Percentiles rank a stretch among this genome's conserved stretches.
These are phyloP conservation scores for Trypanosoma platydactyli DNA, from an alignment of 208 protist species.

Conservation along the genomic window DNA sequence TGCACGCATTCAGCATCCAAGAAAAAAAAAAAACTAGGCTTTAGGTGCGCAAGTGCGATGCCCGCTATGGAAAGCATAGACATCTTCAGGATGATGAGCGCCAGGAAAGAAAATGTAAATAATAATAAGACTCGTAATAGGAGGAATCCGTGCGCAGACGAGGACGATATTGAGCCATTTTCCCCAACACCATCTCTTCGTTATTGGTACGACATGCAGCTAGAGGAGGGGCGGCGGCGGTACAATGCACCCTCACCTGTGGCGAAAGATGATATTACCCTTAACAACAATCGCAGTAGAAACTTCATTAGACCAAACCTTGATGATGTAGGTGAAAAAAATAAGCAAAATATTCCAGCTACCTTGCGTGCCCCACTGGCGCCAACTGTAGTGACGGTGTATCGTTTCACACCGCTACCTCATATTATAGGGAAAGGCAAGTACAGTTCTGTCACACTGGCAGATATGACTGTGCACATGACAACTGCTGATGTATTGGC, in stretches of 20 bases:
- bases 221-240: not conserved
- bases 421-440: slow-evolving; percentile 46
- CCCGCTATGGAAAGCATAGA: not conserved
- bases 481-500: slow-evolving; percentile 16
- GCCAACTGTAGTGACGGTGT: slow-evolving; percentile 5
- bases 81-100: not conserved
- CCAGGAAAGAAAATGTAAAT: not conserved
- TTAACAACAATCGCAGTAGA: too few relatives aligned
- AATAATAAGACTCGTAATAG: slow-evolving; percentile 4
- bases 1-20: slow-evolving; percentile 8
- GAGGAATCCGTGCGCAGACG: not conserved
- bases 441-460: slow-evolving; percentile 51
- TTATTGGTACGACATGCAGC: slow-evolving; percentile 12
- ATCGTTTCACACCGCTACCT: slow-evolving; percentile 9
- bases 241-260: not conserved
- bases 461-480: slow-evolving; percentile 49
- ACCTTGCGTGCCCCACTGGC: not conserved
- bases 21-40: not conserved
- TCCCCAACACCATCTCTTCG: slow-evolving; percentile 6
- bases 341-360: not conserved
- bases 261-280: not conserved
- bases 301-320: too few relatives aligned
- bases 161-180: slow-evolving; percentile 21
- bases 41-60: not conserved
- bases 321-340: not conserved